Base-by-base conservation (phyloP, 2,329 filamentous ascomycete species). In the Laburnicola sp. region DNA sequence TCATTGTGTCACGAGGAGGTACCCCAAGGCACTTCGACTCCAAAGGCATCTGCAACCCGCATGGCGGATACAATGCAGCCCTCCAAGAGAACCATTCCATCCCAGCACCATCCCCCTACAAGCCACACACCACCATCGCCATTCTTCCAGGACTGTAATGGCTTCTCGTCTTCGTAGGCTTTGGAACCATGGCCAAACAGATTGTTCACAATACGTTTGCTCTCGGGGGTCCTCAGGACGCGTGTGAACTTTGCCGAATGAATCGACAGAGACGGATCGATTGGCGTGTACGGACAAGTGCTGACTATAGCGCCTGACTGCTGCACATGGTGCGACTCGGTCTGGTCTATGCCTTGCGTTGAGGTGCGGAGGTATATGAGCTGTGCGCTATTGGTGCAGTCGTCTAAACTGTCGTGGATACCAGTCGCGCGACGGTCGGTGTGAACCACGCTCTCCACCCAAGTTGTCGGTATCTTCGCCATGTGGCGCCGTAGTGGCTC, bases 21-120 rank as follows among this genome's bases (percentile, higher is more conserved):
- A 16, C 16, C 16, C 68, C 68, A 70, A n/a, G 67, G 66, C 36
- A 71, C 65, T n/a, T 69, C 59, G 4, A 85, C 78, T 5, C 71
- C 80, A 59, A 85, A 76, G 9, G 75, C 76, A n/a, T 70, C 58
- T 0, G 82, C 83, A 38, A 85, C 74, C 30, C 77, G 74, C 75
- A 82, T 81, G 1, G 83, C 82, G 6, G 82, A 85, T 2, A 82
- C 75, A 2, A 85, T 72, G 48, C 83, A 86, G 1, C 83, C 83
- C 63, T 85, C 83, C 3, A 86, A 65, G 11, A 86, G 58, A 1
- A 86, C 82, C 82, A 86, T 82, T 2, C 83, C 83, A 63, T 86
- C 83, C 82, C 82, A 85, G 57, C 82, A 86, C 83, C 82, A 86
- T 0, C 81, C 80, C 4, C 83, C 83, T 0, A 76, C 74, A 9